Conservation (phyloP, 2,329 filamentous ascomycete genomes). For the Diaporthe sp. region DNA sequence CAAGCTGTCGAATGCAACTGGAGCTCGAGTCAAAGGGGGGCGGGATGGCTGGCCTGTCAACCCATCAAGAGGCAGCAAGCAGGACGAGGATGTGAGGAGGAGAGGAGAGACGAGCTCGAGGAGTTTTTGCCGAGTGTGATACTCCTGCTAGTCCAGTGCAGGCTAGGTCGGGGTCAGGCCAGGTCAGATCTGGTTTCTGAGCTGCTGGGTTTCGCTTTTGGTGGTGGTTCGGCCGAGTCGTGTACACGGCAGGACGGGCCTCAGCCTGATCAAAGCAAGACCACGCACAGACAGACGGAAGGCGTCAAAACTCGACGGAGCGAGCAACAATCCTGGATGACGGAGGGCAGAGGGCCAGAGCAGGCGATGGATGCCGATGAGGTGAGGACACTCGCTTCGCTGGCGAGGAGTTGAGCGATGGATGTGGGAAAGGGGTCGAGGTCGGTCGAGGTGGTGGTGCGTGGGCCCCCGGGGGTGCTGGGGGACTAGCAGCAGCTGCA, state of each 20-base stretch:
- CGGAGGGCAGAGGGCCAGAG: background rate
- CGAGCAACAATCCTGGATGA: background rate
- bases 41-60: slow-evolving; percentile 20
- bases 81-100: background rate
- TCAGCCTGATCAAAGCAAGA: slow-evolving; percentile 22
- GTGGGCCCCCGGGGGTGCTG: background rate
- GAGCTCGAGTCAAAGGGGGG: slow-evolving; percentile 10
- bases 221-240: slow-evolving; percentile 24
- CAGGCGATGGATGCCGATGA: slow-evolving; percentile 10
- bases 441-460: slow-evolving; percentile 9
- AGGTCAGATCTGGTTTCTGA: slow-evolving; percentile 7
- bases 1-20: slow-evolving; percentile 6
- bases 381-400: slow-evolving; percentile 23
- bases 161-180: slow-evolving; percentile 23
- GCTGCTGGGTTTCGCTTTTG: slow-evolving; percentile 5
- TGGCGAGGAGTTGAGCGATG: background rate
- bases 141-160: slow-evolving; percentile 18
- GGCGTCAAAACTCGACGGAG: slow-evolving; percentile 23
- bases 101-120: slow-evolving; percentile 16
- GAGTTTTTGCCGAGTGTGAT: slow-evolving; percentile 22
- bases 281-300: slow-evolving; percentile 24
- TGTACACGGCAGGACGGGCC: slow-evolving; percentile 16
- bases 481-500: background rate
- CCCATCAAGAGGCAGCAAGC: slow-evolving; percentile 9
- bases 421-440: slow-evolving; percentile 30